Base-by-base conservation (phyloP, 805 yeast genomes). In the Kodamaea neixiangensis region DNA sequence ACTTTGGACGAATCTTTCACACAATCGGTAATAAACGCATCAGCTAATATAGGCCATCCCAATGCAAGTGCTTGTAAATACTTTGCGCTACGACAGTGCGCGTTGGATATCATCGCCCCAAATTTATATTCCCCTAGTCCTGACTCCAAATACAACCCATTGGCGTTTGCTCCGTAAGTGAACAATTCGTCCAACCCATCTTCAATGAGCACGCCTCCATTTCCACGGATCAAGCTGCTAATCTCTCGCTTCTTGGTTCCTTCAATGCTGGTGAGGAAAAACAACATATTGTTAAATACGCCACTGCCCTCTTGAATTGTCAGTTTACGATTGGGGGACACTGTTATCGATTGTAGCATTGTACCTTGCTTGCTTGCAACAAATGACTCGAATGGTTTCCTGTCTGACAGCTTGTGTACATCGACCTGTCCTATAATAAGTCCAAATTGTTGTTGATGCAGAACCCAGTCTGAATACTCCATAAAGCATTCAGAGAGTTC, bases 31-130 rank as follows among this genome's bases (percentile, higher is more conserved):
- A 89, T 69, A 56, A 79, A 90, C 7, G 67, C 61, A 50, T 79
- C 77, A 2, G 89, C 83, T 25, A 91, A 60, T 15, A 87, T 78
- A 1, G 97, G 97, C 96, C 96, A 90, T 2, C 93, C 92, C 41
- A 90, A 62, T 0, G 93, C 88, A 14, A 90, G 64, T 2, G 86
- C 82, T 60, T 89, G 94, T 7, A 91, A 63, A 62, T 86, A 91
- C 60, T 90, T 91, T 7, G 84, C 76, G 44, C 91, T 88, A 34
- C 97, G 71, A 15, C 80, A 73, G 50, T 79, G 77, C 25, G 74
- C 75, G 35, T 76, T 77, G 0, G 93, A 77, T 1, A 91, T 67
- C 31, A 88, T 71, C 1, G 92, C 92, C 1, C 79, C 89, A 67
- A 90, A 88, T 29, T 59, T 71, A 53, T 64, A 73, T 9, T 53